Percentiles rank a stretch among this genome's conserved stretches.
phyloP scores from a whole-genome alignment of 116 monocot genomes.

The Cymodocea nodosa region DNA sequence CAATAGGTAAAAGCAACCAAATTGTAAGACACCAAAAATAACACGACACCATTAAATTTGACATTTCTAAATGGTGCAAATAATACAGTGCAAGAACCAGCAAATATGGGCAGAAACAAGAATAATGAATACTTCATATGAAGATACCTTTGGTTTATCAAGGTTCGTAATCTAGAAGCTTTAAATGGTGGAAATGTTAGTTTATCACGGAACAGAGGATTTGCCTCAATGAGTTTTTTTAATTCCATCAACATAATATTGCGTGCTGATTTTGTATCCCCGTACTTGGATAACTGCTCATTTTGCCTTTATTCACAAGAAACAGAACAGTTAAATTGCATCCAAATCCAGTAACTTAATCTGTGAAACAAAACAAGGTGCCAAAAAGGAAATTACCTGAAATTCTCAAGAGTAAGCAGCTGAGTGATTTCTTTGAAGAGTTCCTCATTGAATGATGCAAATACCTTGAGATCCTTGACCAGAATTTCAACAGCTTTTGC shows the following conservation, averaged over 20 bases:
- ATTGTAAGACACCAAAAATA: not conserved
- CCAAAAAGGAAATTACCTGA: conserved; percentile 35
- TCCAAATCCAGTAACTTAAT: not conserved
- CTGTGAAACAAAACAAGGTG: not conserved
- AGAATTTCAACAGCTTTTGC: conserved; percentile 95
- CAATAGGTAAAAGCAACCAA: not conserved
- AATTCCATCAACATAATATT: conserved; percentile 82
- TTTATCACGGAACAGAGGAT: conserved; percentile 82
- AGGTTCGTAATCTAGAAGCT: conserved; percentile 74
- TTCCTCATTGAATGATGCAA: conserved; percentile 93
- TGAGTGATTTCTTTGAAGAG: conserved; percentile 98
- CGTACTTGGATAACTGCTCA: conserved; percentile 91
- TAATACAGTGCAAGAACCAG: not conserved
- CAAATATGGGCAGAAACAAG: not conserved
- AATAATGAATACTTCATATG: not conserved
- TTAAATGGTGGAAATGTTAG: conserved; percentile 72
- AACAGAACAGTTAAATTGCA: not conserved
- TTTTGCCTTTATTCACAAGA: conserved; percentile 53
- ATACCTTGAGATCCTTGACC: conserved; percentile 93
- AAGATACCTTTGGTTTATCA: conserved; percentile 93
- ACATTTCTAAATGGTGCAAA: not conserved
- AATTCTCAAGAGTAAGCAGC: conserved; percentile 90
- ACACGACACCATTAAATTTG: not conserved
- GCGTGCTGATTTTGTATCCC: conserved; percentile 82
- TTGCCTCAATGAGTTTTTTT: conserved; percentile 88